Conservation (phyloP, 352 stramenopile genomes). For the Blastocystis hominis region DNA sequence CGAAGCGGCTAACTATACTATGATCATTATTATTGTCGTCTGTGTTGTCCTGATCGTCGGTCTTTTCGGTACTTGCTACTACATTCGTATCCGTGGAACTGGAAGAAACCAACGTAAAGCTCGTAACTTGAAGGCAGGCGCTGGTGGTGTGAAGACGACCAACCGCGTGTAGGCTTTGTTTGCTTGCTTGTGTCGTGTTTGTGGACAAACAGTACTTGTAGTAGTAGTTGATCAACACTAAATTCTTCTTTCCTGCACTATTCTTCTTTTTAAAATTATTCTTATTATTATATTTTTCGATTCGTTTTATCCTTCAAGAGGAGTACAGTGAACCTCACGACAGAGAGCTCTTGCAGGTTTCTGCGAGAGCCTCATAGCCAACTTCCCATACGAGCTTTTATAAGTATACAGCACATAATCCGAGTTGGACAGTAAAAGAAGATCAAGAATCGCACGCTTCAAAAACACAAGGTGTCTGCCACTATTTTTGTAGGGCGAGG, state of each 20-base stretch:
- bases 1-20: conserved; percentile 13
- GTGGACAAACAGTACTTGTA: background rate
- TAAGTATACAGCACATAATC: conserved; percentile 13
- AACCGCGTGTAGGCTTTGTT: conserved; percentile 15
- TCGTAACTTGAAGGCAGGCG: background rate
- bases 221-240: background rate
- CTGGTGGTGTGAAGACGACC: conserved; percentile 14
- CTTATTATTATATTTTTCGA: background rate
- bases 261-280: background rate
- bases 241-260: background rate
- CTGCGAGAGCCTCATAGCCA: background rate
- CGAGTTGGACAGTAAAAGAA: background rate
- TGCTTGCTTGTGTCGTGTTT: conserved; percentile 12
- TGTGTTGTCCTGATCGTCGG: conserved; percentile 12
- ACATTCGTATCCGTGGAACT: conserved; percentile 33
- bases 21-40: conserved; percentile 29
- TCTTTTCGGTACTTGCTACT: conserved; percentile 15
- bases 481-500: background rate
- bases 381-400: conserved; percentile 5
- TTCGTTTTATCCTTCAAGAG: background rate
- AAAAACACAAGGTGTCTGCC: background rate
- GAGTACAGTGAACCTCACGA: background rate
- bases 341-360: background rate
- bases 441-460: conserved; percentile 27
- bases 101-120: conserved; percentile 3